Evolutionary conservation across 2,329 filamentous ascomycete genomes (phyloP).

Genomic region (Xylariaceae sp.): DNA sequence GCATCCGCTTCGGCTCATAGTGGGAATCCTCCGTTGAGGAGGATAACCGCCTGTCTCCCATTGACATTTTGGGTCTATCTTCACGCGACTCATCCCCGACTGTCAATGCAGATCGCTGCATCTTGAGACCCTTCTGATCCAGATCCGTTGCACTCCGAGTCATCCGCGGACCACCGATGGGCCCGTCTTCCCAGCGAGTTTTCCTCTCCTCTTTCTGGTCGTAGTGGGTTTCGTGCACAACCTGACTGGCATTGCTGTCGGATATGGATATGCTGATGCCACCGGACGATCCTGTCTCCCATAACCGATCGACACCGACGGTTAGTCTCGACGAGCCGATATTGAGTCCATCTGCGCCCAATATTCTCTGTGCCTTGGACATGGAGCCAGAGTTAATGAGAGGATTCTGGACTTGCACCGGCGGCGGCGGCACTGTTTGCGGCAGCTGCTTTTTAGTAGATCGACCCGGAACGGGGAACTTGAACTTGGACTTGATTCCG

Average conservation of each 20-base stretch:
- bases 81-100: slow-evolving; percentile 27
- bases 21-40: slow-evolving; percentile 52
- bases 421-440: slow-evolving; percentile 27
- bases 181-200: slow-evolving; percentile 44
- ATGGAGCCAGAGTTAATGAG: slow-evolving; percentile 32
- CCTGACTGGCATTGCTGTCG: slow-evolving; percentile 37
- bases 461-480: slow-evolving; percentile 45
- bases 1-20: slow-evolving; percentile 53
- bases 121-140: slow-evolving; percentile 19
- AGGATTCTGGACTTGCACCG: slow-evolving; percentile 26
- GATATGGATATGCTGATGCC: slow-evolving; percentile 42
- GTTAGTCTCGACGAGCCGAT: slow-evolving; percentile 32
- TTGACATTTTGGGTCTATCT: slow-evolving; percentile 39
- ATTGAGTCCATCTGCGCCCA: slow-evolving; percentile 43
- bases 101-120: slow-evolving; percentile 26
- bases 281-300: slow-evolving; percentile 41
- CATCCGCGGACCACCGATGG: slow-evolving; percentile 40
- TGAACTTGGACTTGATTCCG: slow-evolving; percentile 40
- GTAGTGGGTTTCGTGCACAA: slow-evolving; percentile 25
- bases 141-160: slow-evolving; percentile 20
- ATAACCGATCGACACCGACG: slow-evolving; percentile 28
- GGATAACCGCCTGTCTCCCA: slow-evolving; percentile 45
- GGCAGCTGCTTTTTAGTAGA: slow-evolving; percentile 38
- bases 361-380: slow-evolving; percentile 48
- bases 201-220: slow-evolving; percentile 28